A percentile compares a stretch with the other conserved stretches of the same genome.
These are phyloP conservation scores for Glarea lozoyensis DNA, from an alignment of 495 filamentous ascomycete species.

Conservation along the genomic window DNA sequence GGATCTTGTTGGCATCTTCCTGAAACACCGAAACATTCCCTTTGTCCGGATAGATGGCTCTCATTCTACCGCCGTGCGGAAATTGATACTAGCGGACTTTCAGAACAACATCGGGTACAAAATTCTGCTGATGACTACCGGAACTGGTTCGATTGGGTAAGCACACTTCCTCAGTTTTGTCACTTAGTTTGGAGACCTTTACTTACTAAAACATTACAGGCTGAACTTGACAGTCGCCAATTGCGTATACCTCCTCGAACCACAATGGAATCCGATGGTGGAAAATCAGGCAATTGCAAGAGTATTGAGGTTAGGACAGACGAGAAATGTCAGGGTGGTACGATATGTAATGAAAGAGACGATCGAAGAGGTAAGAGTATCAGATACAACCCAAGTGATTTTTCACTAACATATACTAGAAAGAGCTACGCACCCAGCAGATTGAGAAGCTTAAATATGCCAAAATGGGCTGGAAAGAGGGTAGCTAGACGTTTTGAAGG, in stretches of 20 bases:
- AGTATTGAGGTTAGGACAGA: slow-evolving; percentile 37
- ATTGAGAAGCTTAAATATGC: too few species aligned
- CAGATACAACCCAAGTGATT: too few species aligned
- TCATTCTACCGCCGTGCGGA: slow-evolving; percentile 19
- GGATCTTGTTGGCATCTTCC: slow-evolving; percentile 24
- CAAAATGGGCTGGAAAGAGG: too few species aligned
- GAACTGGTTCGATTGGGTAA: slow-evolving; percentile 40
- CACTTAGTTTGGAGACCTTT: background rate
- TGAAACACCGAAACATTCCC: slow-evolving; percentile 11
- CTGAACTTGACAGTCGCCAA: slow-evolving; percentile 33
- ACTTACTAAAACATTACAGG: slow-evolving; percentile 16
- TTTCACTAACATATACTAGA: too few species aligned
- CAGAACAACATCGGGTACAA: slow-evolving; percentile 14
- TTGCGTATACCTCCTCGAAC: slow-evolving; percentile 39
- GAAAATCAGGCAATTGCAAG: slow-evolving; percentile 43
- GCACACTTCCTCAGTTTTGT: slow-evolving; percentile 6
- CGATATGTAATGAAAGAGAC: slow-evolving; percentile 33
- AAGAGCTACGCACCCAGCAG: too few species aligned
- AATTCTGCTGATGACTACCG: slow-evolving; percentile 41
- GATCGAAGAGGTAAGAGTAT: slow-evolving; percentile 40
- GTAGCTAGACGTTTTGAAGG: too few species aligned
- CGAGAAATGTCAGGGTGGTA: slow-evolving; percentile 29
- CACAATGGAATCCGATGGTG: slow-evolving; percentile 46
- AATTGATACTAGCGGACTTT: slow-evolving; percentile 26
- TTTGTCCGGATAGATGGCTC: slow-evolving; percentile 31